Evolutionary conservation across 2,329 filamentous ascomycete genomes (phyloP), one percentile per base, ranked within the genome.

Genomic region (Colletotrichum tamarilloi): DNA sequence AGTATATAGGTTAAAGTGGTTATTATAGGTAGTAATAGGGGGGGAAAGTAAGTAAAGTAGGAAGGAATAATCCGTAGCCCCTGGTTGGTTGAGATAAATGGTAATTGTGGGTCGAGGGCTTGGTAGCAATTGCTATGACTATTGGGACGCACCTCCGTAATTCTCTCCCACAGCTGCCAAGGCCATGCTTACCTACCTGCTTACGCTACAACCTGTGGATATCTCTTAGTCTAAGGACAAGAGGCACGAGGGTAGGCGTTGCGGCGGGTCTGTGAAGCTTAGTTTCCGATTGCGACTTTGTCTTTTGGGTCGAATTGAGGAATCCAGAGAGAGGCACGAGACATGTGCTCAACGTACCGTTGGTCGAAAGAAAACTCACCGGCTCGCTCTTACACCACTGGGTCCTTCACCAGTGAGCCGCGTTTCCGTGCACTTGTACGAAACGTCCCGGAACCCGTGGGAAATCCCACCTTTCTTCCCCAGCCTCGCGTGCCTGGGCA

Each of bases 291-390:
- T 32, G 64, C 58, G n/a, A 22, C 24, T 56, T 22, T 32, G 49
- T 59, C 28, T 16, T 16, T 42, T 14, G 42, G 38, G 7, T 46
- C 28, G 19, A 32, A 5, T 22, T 53, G 42, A 70, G 60, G 4
- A 63, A 55, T 22, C 60, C 16, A n/a, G 42, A 49, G 42, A 70
- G 28, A 62, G 60, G 67, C 70, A 70, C 67, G 67, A 73, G 70
- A 73, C 70, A 70, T 73, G 70, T 69, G 66, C 66, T 64, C 55
- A 53, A 53, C 38, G 53, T 59, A 24, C 65, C n/a, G 69, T 72
- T 72, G 65, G 65, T 32, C 26, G 52, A 64, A 42, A 19, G 16
- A n/a, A 49, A 19, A 19, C 16, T 49, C 42, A 19, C 19, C 19
- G 42, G 42, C 32, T 35, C 32, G 32, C 35, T n/a, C 32, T 19